Conservation (phyloP, 2,329 filamentous ascomycete species). For the Verticillium isaacii region DNA sequence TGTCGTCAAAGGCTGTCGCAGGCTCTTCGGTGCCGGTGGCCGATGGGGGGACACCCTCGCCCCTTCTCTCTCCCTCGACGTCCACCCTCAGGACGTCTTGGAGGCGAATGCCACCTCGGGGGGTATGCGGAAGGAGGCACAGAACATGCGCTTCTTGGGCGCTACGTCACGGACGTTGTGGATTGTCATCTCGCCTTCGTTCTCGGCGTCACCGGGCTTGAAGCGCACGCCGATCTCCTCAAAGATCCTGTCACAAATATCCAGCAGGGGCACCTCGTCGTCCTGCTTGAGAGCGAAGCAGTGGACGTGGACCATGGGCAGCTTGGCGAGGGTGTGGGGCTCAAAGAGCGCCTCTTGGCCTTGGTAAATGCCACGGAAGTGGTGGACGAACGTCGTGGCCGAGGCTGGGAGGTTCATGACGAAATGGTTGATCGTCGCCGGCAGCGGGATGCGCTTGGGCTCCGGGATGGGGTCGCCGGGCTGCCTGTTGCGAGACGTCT, state of each 20-base stretch:
- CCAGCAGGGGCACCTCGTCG: constrained; percentile 59
- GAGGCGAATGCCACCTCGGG: constrained; percentile 71
- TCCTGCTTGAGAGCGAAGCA: constrained; percentile 85
- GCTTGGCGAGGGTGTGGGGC: constrained; percentile 49
- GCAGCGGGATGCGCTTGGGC: constrained; percentile 47
- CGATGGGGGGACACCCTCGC: not conserved
- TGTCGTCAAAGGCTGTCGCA: not conserved
- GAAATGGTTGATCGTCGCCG: constrained; percentile 81
- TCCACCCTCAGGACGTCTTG: not conserved
- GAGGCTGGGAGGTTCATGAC: constrained; percentile 96
- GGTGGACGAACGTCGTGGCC: constrained; percentile 74
- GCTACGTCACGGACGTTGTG: constrained; percentile 80
- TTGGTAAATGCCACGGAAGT: constrained; percentile 77
- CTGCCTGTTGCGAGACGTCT: constrained; percentile 31
- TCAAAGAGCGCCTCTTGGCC: constrained; percentile 62
- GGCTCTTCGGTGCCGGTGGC: not conserved
- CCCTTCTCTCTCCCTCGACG: not conserved
- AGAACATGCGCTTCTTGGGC: constrained; percentile 95
- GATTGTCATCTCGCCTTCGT: constrained; percentile 48
- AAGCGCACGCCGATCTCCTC: constrained; percentile 35
- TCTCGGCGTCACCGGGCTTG: constrained; percentile 38
- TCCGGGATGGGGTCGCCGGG: constrained; percentile 28
- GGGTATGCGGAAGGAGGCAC: constrained; percentile 85
- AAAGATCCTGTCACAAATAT: constrained; percentile 36
- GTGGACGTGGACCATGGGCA: constrained; percentile 90